These are phyloP conservation scores for Platanthera zijinensis DNA, from an alignment of 106 monocot species.

Conservation along the genomic window DNA sequence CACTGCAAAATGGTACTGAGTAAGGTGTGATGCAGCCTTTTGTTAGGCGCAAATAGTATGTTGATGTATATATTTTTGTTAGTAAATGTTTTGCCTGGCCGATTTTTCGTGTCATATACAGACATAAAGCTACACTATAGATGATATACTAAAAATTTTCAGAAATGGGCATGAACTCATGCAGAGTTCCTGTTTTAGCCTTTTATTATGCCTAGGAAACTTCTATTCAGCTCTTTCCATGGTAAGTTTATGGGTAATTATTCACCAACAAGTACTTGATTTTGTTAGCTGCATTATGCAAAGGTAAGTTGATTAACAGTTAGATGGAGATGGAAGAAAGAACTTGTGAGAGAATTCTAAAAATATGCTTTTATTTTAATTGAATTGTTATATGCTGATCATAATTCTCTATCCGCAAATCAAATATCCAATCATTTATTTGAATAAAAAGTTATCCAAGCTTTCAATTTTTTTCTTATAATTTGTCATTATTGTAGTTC, in stretches of 20 bases:
- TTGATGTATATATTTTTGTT: conserved; percentile 4
- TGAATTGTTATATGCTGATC: no score
- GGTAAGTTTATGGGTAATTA: background rate
- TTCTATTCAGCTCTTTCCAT: background rate
- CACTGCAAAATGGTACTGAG: background rate
- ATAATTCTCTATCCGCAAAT: no score
- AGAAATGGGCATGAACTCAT: background rate
- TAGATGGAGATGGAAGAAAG: no score
- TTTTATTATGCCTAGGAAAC: background rate
- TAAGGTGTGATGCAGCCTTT: background rate
- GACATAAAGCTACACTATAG: background rate
- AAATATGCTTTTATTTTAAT: no score
- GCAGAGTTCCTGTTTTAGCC: background rate
- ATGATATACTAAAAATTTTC: background rate
- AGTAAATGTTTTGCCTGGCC: background rate
- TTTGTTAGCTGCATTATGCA: background rate
- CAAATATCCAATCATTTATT: no score
- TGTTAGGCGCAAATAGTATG: background rate
- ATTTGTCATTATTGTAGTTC: no score
- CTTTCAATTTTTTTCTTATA: no score
- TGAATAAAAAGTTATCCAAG: no score
- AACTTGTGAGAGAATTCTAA: no score
- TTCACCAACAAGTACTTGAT: background rate
- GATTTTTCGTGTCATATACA: background rate
- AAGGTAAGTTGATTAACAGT: no score